phyloP scores from a whole-genome alignment of 129 eudicot genomes.

The Pittosporum tobira region DNA sequence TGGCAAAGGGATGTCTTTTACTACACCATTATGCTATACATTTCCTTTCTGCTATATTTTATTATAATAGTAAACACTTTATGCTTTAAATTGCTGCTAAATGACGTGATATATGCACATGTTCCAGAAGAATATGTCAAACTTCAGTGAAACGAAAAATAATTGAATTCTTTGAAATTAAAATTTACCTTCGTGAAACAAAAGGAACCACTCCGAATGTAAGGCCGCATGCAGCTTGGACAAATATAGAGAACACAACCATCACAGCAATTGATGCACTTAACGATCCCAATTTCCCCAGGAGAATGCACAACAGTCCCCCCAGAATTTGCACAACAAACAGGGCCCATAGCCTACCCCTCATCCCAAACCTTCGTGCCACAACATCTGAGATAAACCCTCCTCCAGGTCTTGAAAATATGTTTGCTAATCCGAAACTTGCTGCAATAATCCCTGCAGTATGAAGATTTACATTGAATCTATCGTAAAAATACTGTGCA shows the following conservation, averaged over 20 bases:
- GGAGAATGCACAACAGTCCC: constrained; percentile 34
- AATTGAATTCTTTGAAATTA: no score
- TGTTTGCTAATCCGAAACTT: constrained; percentile 25
- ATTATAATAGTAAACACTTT: no score
- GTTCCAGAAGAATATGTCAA: no score
- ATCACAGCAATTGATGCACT: constrained; percentile 36
- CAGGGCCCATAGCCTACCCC: constrained; percentile 47
- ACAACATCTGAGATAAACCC: constrained; percentile 24
- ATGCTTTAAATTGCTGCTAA: no score
- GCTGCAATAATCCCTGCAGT: constrained; percentile 35
- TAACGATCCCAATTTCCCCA: constrained; percentile 34
- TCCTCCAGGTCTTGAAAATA: constrained; percentile 27
- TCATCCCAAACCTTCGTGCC: constrained; percentile 33
- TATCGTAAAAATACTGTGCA: constrained; percentile 28
- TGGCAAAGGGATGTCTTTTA: no score
- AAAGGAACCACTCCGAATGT: constrained; percentile 59
- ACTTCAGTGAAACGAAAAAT: no score
- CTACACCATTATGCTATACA: no score
- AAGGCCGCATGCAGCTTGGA: constrained; percentile 54
- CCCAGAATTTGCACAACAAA: constrained; percentile 35
- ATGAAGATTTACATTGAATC: constrained; percentile 21
- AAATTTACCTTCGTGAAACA: constrained; percentile 34
- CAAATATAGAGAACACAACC: constrained; percentile 43
- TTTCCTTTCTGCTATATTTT: no score
- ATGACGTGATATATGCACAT: no score